These are phyloP conservation scores for Rasamsonia emersonii DNA, from an alignment of 2,329 filamentous ascomycete species.

Conservation along the genomic window DNA sequence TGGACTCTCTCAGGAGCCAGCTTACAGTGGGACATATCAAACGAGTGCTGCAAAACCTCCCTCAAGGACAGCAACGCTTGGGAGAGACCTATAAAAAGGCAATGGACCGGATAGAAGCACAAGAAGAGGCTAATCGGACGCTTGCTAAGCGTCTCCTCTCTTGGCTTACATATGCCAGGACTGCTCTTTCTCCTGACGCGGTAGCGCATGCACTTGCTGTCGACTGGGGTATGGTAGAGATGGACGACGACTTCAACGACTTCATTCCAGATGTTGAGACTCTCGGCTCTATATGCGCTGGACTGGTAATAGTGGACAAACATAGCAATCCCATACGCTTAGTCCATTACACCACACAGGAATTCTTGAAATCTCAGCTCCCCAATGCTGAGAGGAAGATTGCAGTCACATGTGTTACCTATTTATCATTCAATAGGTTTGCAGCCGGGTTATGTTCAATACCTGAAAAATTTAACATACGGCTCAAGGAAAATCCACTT, in stretches of 20 bases:
- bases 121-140: slow-evolving; percentile 19
- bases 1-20: slow-evolving; percentile 13
- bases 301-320: slow-evolving; percentile 24
- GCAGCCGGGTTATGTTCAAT: slow-evolving; percentile 1
- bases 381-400: slow-evolving; percentile 11
- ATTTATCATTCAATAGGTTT: slow-evolving; percentile 15
- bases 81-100: slow-evolving; percentile 34
- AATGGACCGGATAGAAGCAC: slow-evolving; percentile 36
- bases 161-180: slow-evolving; percentile 35
- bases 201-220: slow-evolving; percentile 38
- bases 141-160: slow-evolving; percentile 32
- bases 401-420: slow-evolving; percentile 12
- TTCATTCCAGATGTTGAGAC: slow-evolving; percentile 23
- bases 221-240: slow-evolving; percentile 13
- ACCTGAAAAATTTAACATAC: neutral
- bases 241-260: slow-evolving; percentile 27
- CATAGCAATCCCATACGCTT: slow-evolving; percentile 21
- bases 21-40: slow-evolving; percentile 22
- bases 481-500: slow-evolving; percentile 7
- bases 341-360: slow-evolving; percentile 25
- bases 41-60: slow-evolving; percentile 22
- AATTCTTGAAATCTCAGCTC: slow-evolving; percentile 21
- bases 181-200: slow-evolving; percentile 26
- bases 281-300: slow-evolving; percentile 21
- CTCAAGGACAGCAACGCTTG: slow-evolving; percentile 22